Conservation (phyloP, 768 basidiomycete species). For the Collybiopsis luxurians region DNA sequence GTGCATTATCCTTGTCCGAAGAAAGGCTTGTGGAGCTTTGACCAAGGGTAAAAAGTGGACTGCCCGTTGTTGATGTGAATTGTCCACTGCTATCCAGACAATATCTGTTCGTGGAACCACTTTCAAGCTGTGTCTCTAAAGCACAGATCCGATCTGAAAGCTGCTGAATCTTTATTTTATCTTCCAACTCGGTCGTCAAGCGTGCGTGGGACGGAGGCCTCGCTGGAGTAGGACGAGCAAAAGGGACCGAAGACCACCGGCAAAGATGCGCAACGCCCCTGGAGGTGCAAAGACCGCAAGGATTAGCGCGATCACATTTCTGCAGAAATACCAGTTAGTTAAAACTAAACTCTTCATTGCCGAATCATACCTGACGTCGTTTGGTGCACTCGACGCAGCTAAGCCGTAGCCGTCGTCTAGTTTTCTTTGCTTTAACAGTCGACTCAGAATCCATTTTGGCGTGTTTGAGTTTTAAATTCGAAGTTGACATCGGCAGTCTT, state of each 20-base stretch:
- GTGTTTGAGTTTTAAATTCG: background rate
- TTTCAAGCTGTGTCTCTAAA: conserved; percentile 11
- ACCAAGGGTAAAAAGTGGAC: too few species aligned
- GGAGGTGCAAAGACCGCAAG: conserved; percentile 26
- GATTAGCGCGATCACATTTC: conserved; percentile 39
- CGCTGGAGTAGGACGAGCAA: conserved; percentile 23
- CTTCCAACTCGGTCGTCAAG: background rate
- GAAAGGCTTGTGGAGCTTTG: background rate
- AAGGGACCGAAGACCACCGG: conserved; percentile 24
- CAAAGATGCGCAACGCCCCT: conserved; percentile 26
- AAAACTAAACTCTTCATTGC: background rate
- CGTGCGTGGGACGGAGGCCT: conserved; percentile 12
- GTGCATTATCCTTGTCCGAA: conserved; percentile 14
- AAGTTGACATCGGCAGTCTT: background rate
- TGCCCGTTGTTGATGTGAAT: background rate
- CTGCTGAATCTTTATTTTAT: background rate
- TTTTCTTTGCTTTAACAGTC: conserved; percentile 42
- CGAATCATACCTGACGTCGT: conserved; percentile 41
- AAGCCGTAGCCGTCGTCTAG: conserved; percentile 44
- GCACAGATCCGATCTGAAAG: conserved; percentile 8
- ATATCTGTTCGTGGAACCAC: too few species aligned
- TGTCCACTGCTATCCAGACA: conserved; percentile 9
- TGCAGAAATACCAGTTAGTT: conserved; percentile 16
- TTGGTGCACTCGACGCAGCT: conserved; percentile 59
- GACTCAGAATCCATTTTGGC: background rate